Conservation (phyloP, 371 early-diverging fungal species). For the Mortierella sp. region DNA sequence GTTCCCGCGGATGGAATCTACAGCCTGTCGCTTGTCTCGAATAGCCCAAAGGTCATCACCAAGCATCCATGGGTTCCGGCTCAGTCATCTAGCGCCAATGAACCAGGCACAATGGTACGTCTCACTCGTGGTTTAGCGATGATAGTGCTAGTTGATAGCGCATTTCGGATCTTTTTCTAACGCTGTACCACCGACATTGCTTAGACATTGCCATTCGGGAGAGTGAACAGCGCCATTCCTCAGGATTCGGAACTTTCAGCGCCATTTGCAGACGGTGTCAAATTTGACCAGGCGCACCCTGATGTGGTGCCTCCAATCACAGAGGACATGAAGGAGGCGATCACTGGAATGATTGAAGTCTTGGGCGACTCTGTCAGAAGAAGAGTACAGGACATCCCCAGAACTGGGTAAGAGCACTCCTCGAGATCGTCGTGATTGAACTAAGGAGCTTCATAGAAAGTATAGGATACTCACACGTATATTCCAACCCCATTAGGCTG, state of each 20-base stretch:
- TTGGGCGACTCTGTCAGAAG: slow-evolving; percentile 69
- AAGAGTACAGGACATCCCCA: slow-evolving; percentile 71
- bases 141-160: neutral
- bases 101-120: slow-evolving; percentile 22
- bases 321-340: slow-evolving; percentile 51
- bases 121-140: neutral
- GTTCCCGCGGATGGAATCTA: slow-evolving; percentile 82
- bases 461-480: neutral
- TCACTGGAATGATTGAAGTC: slow-evolving; percentile 56
- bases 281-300: slow-evolving; percentile 44
- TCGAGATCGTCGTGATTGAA: neutral
- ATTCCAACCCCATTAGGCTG: slow-evolving; percentile 11
- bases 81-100: neutral
- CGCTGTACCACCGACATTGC: neutral
- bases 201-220: slow-evolving; percentile 66
- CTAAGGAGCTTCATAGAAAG: neutral
- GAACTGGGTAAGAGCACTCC: slow-evolving; percentile 55
- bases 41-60: slow-evolving; percentile 13
- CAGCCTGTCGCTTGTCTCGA: slow-evolving; percentile 61
- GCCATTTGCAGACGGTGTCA: slow-evolving; percentile 29
- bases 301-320: slow-evolving; percentile 55
- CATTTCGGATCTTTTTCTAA: neutral
- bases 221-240: slow-evolving; percentile 63
- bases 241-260: slow-evolving; percentile 41
- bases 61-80: slow-evolving; percentile 58